These are phyloP conservation scores for Climacium dendroides DNA, from an alignment of 225 moss, liverwort and hornwort genomes.

Conservation along the genomic window DNA sequence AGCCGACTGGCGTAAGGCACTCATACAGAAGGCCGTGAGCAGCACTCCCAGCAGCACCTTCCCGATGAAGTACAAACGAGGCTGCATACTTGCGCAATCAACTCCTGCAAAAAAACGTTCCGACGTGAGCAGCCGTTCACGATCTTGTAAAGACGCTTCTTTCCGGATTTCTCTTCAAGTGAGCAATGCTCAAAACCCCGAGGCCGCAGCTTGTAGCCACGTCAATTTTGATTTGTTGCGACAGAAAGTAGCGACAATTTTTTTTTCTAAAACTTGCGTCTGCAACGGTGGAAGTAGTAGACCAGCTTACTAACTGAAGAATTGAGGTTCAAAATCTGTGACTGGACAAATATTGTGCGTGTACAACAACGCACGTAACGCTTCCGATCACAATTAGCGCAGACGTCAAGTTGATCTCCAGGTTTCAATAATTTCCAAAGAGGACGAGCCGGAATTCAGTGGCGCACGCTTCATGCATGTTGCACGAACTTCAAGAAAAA, in stretches of 20 bases:
- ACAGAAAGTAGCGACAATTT: background rate
- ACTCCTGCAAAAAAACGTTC: slow-evolving; percentile 14
- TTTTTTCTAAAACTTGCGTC: background rate
- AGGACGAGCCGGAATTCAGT: background rate
- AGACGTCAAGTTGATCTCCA: background rate
- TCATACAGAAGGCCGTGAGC: slow-evolving; percentile 73
- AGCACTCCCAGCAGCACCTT: slow-evolving; percentile 57
- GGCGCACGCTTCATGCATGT: background rate
- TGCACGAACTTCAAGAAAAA: background rate
- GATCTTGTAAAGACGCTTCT: background rate
- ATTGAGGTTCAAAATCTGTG: background rate
- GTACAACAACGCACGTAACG: background rate
- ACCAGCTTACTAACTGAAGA: background rate
- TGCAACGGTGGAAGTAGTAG: background rate
- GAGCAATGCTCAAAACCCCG: background rate
- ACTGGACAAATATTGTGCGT: background rate
- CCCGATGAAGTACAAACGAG: slow-evolving; percentile 52
- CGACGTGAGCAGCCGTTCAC: background rate
- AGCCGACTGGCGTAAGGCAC: slow-evolving; percentile 57
- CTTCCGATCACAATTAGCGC: background rate
- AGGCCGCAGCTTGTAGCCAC: background rate
- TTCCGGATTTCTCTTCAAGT: background rate
- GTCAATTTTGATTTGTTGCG: background rate
- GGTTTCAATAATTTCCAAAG: background rate
- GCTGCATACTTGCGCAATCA: slow-evolving; percentile 46